A percentile compares a stretch with the other conserved stretches of the same genome.
Conservation (phyloP, 2,329 filamentous ascomycete genomes). For the Chaetothyriales sp. region DNA sequence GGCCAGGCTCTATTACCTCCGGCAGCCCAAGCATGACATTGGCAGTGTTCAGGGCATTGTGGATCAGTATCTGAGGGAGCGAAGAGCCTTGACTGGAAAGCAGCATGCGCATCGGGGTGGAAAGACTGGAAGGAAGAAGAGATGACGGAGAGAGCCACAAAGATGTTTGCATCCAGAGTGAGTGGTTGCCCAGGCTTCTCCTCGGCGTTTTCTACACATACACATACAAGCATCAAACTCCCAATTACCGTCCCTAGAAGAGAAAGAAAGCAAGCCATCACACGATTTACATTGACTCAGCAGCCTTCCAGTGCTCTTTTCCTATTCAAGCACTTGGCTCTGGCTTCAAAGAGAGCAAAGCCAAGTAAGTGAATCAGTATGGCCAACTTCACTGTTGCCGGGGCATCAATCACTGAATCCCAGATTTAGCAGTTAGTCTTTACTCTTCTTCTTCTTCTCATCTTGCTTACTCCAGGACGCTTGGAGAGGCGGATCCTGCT, state of each 20-base stretch:
- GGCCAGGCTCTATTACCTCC: slow-evolving; percentile 81
- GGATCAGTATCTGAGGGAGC: slow-evolving; percentile 46
- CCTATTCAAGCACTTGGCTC: no score
- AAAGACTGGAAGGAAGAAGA: background rate
- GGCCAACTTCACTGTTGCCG: background rate
- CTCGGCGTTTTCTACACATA: background rate
- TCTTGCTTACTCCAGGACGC: no score
- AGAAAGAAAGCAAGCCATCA: background rate
- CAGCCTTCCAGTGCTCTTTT: no score
- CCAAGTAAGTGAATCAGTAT: background rate
- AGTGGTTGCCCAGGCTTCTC: background rate
- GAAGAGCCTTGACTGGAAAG: slow-evolving; percentile 31
- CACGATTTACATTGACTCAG: background rate
- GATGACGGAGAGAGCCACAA: background rate
- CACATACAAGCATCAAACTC: background rate
- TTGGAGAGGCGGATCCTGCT: background rate
- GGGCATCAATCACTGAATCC: background rate
- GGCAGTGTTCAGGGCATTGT: slow-evolving; percentile 75
- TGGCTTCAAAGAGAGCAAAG: no score
- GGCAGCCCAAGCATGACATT: slow-evolving; percentile 70
- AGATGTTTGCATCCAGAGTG: background rate
- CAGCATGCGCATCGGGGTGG: background rate
- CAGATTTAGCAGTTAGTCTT: no score
- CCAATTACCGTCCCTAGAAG: background rate
- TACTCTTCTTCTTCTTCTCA: background rate